phyloP scores from a whole-genome alignment of 495 filamentous ascomycete species.

The Sphaerosporella brunnea region DNA sequence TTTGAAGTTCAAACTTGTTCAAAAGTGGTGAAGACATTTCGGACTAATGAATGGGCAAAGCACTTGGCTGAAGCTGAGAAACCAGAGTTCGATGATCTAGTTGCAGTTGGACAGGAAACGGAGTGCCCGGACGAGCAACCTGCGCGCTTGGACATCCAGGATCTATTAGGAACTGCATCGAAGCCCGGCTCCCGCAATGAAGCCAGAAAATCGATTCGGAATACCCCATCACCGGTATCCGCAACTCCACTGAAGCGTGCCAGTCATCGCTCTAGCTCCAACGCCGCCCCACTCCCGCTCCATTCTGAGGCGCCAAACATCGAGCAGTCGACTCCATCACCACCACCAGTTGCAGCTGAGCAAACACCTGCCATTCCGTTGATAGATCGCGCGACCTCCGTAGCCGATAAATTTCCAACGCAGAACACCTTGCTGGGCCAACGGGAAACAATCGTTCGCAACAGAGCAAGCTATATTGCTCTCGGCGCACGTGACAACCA shows the following conservation, averaged over 20 bases:
- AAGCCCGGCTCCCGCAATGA: slow-evolving; percentile 23
- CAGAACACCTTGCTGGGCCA: slow-evolving; percentile 43
- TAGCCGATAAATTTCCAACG: neutral
- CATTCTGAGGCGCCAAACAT: neutral
- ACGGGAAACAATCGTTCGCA: slow-evolving; percentile 42
- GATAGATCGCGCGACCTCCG: neutral
- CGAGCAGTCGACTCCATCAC: neutral
- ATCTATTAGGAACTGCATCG: slow-evolving; percentile 47
- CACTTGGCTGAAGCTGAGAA: slow-evolving; percentile 61
- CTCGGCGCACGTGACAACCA: slow-evolving; percentile 21
- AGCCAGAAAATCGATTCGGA: neutral
- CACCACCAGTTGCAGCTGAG: neutral
- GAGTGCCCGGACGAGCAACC: slow-evolving; percentile 34
- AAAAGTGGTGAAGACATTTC: slow-evolving; percentile 58
- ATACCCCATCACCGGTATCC: neutral
- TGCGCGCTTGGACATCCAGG: slow-evolving; percentile 44
- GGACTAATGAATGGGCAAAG: slow-evolving; percentile 95
- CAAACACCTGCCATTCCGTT: neutral
- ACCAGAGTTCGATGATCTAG: slow-evolving; percentile 49
- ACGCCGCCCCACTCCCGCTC: neutral
- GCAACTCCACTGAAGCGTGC: neutral
- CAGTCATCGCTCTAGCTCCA: neutral
- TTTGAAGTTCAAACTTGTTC: slow-evolving; percentile 30
- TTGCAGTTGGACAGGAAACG: slow-evolving; percentile 27
- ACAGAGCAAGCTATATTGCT: slow-evolving; percentile 29